Evolutionary conservation across 2,329 filamentous ascomycete species (phyloP), one percentile per base, ranked within the genome.

Genomic region (Fusarium nisikadoi): DNA sequence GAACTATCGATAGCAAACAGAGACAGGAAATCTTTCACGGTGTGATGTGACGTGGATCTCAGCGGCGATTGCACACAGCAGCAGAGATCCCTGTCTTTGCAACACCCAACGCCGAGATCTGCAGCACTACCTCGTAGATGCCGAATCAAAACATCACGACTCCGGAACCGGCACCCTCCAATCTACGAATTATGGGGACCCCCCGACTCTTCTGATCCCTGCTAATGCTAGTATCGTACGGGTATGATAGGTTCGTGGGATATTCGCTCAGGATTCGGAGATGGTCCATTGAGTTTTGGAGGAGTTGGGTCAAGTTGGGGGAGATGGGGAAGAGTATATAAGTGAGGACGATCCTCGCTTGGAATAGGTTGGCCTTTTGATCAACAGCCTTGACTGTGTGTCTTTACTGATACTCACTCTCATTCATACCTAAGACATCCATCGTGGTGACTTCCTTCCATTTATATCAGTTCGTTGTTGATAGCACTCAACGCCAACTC

Each of bases 91-190:
- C 47, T 62, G 64, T 39, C 35, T 54, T 23, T 49, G 50, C 56
- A 62, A 67, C 70, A 27, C 41, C 59, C 41, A 59, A 59, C 52
- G 41, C 61, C 53, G 65, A 66, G 70, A 72, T 72, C 65, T 73
- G 53, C 65, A 61, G 49, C 39, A 56, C 64, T 56, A 56, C 52
- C 27, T 25, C 27, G n/a, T 17, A 33, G 61, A 67, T 67, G 27
- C 65, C 56, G 56, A 70, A 53, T 36, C 9, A 65, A 53, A 60
- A 25, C 25, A 23, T 39, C 25, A 49, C 27, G 41, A 33, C 64
- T 57, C 45, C 57, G 65, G 35, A 53, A 47, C 62, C 39, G 70
- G 46, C 41, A 52, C 31, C 45, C 35, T 31, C 45, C 25, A 63
- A 16, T 49, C 43, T 42, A 35, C 25, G 23, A 64, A 50, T 54